These are phyloP conservation scores for Trichosporon asahii DNA, from an alignment of 1,284 basidiomycete species.

Conservation along the genomic window DNA sequence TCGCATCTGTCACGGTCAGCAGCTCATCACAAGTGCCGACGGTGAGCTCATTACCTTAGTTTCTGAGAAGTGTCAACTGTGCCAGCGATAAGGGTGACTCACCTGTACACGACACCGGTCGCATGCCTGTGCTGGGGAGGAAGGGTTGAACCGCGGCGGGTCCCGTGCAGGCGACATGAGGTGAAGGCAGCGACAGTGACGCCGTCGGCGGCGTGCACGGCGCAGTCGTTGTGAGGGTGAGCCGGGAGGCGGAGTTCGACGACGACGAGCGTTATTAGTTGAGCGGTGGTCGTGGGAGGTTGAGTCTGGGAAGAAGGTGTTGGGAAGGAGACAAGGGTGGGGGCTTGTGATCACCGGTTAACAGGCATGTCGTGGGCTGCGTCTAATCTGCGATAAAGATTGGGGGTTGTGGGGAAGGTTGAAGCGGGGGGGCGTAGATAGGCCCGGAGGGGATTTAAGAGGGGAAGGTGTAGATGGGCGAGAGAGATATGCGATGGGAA, in stretches of 20 bases:
- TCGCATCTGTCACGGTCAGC: background rate
- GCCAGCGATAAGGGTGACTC: constrained; percentile 10
- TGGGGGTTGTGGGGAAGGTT: background rate
- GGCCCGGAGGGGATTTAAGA: background rate
- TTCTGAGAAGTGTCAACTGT: constrained; percentile 15
- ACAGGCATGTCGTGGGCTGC: background rate
- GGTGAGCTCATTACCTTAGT: constrained; percentile 14
- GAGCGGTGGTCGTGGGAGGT: too few relatives aligned
- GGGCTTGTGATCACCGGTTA: background rate
- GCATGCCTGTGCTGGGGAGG: constrained; percentile 27
- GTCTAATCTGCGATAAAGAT: background rate
- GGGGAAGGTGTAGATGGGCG: background rate
- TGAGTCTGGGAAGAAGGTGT: background rate
- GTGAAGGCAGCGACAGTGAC: background rate
- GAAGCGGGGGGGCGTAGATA: background rate
- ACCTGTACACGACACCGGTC: constrained; percentile 35
- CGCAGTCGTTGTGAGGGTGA: background rate
- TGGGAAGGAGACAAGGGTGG: background rate
- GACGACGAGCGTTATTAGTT: background rate
- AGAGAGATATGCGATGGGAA: background rate
- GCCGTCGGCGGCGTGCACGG: background rate
- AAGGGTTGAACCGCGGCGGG: background rate
- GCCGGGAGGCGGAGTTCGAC: background rate
- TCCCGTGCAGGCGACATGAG: background rate
- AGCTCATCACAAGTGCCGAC: too few relatives aligned